Conservation (phyloP, 2,329 filamentous ascomycete species). For the Sporothrix luriei region DNA sequence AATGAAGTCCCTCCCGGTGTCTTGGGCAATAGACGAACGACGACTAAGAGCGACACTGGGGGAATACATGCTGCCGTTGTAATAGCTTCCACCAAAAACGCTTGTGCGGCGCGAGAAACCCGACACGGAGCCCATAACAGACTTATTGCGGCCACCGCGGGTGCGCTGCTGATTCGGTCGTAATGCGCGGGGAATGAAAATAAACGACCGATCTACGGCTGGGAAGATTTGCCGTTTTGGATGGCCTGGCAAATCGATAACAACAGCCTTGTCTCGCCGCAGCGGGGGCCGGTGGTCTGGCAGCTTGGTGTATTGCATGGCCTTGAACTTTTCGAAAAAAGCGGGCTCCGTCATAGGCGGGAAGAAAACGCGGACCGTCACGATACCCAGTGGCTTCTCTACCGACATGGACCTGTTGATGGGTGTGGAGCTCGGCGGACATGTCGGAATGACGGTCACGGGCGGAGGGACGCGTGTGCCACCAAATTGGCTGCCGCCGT, state of each 20-base stretch:
- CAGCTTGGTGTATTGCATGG: conserved; percentile 90
- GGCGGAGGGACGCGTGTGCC: background rate
- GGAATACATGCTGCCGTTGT: conserved; percentile 74
- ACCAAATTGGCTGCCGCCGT: conserved; percentile 45
- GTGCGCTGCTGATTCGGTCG: conserved; percentile 87
- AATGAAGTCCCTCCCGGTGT: conserved; percentile 69
- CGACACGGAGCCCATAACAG: conserved; percentile 68
- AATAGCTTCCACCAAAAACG: conserved; percentile 64
- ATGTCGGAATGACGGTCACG: conserved; percentile 56
- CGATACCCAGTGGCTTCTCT: conserved; percentile 80
- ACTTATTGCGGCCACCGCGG: conserved; percentile 73
- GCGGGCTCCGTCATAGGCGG: conserved; percentile 73
- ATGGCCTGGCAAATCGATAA: conserved; percentile 82
- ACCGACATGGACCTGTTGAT: conserved; percentile 80
- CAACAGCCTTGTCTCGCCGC: conserved; percentile 92
- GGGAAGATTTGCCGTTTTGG: conserved; percentile 88
- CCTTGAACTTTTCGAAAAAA: conserved; percentile 72
- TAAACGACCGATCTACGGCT: conserved; percentile 86
- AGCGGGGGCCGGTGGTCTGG: conserved; percentile 93
- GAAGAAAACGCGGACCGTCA: conserved; percentile 79
- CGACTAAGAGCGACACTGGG: conserved; percentile 87
- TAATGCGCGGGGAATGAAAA: conserved; percentile 93
- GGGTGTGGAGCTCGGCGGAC: conserved; percentile 61
- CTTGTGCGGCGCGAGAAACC: conserved; percentile 79
- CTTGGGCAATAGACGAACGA: conserved; percentile 74